Base-by-base conservation (phyloP, 1,284 basidiomycete genomes). In the Ustilago crameri region DNA sequence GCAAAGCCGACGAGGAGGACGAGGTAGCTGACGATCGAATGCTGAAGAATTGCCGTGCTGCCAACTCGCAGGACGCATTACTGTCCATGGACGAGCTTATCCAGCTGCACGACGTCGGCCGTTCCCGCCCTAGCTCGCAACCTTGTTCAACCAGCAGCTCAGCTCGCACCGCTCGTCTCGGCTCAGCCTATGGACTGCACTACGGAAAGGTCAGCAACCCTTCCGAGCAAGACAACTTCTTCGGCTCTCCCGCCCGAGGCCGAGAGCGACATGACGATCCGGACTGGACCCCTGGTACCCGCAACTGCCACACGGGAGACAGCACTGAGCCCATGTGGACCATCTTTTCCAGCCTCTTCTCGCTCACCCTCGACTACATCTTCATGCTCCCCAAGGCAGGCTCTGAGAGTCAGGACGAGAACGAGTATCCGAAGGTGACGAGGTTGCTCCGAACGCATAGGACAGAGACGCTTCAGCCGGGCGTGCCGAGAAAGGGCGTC, bases 401-500 rank as follows among this genome's bases (percentile, higher is more conserved):
- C 7, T 42, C 41, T 9, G 20, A 42, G 10, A 18, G 22, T 15
- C 9, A 23, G 18, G 41, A 18, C 10, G 12, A 10, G 41, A 9
- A 15, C 23, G 17, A 26, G 8, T 80, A 72, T 46, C 85, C 87
- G 3, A 79, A 82, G 22, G 86, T 95, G 5, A 84, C 86, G 3
- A 87, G 88, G 20, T 84, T 94, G 14, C 87, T 93, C 18, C 84
- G 87, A 34, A 90, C 91, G 9, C 90, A 90, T 63, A 80, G 77
- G 18, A 87, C 87, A n/a, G 85, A 87, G 51, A 87, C 89, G 49
- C 86, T 96, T 9, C 87, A 86, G 8, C 87, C 87, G 9, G 94
- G 93, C 9, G 84, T 97, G 42, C 94, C 94, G n/a, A 87, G 88
- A 75, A 88, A 88, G 70, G 89, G 88, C 17, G 86, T 94, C 24